phyloP scores from a whole-genome alignment of 2,329 filamentous ascomycete species.

The Blastomyces silverae region DNA sequence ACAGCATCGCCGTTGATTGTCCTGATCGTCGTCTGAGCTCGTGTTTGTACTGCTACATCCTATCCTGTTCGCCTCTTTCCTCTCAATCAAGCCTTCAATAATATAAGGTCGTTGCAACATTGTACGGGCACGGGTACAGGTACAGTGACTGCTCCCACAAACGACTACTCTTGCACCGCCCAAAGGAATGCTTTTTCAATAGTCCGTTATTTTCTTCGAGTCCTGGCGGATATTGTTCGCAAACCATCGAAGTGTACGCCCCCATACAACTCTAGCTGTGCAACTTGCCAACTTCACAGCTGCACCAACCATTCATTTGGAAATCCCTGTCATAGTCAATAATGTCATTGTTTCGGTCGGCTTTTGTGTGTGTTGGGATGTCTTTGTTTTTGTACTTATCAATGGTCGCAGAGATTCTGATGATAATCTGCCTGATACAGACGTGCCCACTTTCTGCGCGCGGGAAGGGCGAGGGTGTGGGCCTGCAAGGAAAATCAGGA shows the following conservation, averaged over 20 bases:
- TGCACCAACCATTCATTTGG: not conserved
- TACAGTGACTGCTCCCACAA: not conserved
- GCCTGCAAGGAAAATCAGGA: not conserved
- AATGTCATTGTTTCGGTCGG: slow-evolving; percentile 10
- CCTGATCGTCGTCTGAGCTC: not conserved
- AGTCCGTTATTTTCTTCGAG: not conserved
- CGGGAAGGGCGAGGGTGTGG: not conserved
- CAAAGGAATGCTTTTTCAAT: not conserved
- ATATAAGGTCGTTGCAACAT: slow-evolving; percentile 8
- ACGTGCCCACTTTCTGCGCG: not conserved
- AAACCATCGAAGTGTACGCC: not conserved
- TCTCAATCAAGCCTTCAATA: slow-evolving; percentile 3
- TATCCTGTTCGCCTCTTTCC: not conserved
- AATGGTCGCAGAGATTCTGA: too few species aligned
- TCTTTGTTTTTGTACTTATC: not conserved
- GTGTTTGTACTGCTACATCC: not conserved
- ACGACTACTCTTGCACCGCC: not conserved
- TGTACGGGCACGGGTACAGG: slow-evolving; percentile 5
- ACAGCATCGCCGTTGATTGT: not conserved
- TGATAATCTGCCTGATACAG: not conserved
- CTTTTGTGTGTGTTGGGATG: not conserved
- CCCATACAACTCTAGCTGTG: not conserved
- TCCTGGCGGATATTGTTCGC: not conserved
- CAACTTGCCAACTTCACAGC: not conserved
- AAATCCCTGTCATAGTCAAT: not conserved